Base-by-base conservation (phyloP, 441 rosid species). In the Euphorbia neoarborescens region DNA sequence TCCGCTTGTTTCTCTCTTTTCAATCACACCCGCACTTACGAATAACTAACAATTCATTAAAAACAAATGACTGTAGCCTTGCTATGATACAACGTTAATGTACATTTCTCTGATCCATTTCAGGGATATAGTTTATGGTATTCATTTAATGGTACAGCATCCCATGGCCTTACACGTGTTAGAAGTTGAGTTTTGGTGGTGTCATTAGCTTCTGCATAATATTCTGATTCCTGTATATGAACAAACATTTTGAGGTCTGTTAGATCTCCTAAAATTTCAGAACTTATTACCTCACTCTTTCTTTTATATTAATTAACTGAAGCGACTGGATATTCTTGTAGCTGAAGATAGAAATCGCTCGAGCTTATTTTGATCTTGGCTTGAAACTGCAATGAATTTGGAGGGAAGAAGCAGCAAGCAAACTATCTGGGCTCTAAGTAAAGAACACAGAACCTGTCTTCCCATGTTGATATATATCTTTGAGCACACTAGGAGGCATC, bases 101-200 rank as follows among this genome's bases (percentile, higher is more conserved):
- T 90, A 87, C 69, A 63, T 81, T 1, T 93, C 95, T 83, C 97
- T n/a, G 93, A 91, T 74, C 91, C 93, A 24, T 77, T 89, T 53
- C 93, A 86, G 81, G 84, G 93, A 70, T 53, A 77, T 69, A 84
- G 84, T 79, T 83, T 94, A 73, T 76, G 95, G 5, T 66, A 80
- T 22, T 90, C 87, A 0, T 87, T 91, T 42, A 86, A 73, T 17
- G 88, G 91, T 42, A 96, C 98, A 15, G 73, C 90, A 27, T 62
- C 74, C 65, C 94, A 82, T 76, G 95, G 96, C 54, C 87, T 91
- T 70, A 79, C 95, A 0, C 85, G 89, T 12, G 94, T 89, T 54
- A 85, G 98, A 78, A 88, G 96, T 58, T 90, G 98, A 96, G 98
- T 94, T 63, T 93, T 93, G 89, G 92, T 70, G 96, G 91, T 63